Evolutionary conservation across 1,139 yeast genomes (phyloP), one percentile per base, ranked within the genome.

Genomic region (Tardiomyces digboiensis): DNA sequence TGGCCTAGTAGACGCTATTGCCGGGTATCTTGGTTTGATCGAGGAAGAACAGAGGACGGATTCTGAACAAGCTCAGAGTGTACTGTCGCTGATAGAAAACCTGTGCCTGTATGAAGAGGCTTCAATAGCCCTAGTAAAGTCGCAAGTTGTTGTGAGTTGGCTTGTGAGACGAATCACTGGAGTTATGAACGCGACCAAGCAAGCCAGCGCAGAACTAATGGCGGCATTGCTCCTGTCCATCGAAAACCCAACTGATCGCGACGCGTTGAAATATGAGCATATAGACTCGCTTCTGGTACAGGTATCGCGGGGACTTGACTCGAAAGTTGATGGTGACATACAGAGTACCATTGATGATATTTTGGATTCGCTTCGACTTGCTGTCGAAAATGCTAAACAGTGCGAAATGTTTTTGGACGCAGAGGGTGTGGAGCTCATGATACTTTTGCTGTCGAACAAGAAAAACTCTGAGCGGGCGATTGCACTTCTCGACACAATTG

Each of bases 381-480:
- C 56, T n/a, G 56, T 53, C 14, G 46, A 48, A 3, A 40, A 42
- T n/a, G 39, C 19, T 37, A 42, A 12, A 22, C 36, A n/a, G n/a
- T 43, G 44, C 29, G 50, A 49, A 13, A 43, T 43, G 26, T 58
- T 64, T 41, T 42, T 58, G 4, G 56, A 58, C 21, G 49, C 48
- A 14, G 68, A 64, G 42, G 68, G 68, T 5, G 48, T 59, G 12
- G 66, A 62, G 37, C 51, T 64, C n/a, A 50, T 60, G 51, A 43
- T 59, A 13, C 48, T 57, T 12, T 39, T 63, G 26, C 29, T 58
- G 19, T 54, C 36, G 42, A 53, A 44, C 41, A 44, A 44, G 40
- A 44, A 42, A 14, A 39, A 56, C 26, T 45, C 49, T 18, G 43
- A 44, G 13, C 53, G 55, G 7, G 62, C 63, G 2, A 42, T 56